Evolutionary conservation across 495 filamentous ascomycete species (phyloP).

Genomic region (Bacidia rubella): DNA sequence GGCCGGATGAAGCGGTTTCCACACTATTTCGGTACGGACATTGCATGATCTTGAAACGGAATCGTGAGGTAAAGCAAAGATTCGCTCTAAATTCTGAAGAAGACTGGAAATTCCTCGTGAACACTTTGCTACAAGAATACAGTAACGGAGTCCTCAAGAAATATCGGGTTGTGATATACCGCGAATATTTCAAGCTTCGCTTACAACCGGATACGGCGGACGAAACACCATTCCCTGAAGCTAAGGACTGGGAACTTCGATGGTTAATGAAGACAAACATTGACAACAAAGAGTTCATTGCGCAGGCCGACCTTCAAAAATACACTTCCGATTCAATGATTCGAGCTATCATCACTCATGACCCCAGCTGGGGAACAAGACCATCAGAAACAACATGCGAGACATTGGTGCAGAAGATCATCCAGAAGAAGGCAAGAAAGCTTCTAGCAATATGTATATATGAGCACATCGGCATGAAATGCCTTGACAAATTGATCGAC

Average conservation of each 20-base stretch:
- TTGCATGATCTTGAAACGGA: background rate
- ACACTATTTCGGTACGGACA: background rate
- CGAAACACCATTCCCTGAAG: background rate
- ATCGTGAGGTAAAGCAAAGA: background rate
- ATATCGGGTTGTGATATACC: too few species aligned
- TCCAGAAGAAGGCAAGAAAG: background rate
- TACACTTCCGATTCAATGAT: background rate
- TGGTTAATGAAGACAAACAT: background rate
- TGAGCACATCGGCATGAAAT: background rate
- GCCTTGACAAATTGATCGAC: constrained; percentile 4
- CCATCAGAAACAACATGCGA: background rate
- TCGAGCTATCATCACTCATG: constrained; percentile 4
- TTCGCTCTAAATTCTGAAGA: background rate
- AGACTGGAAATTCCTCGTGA: background rate
- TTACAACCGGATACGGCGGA: too few species aligned
- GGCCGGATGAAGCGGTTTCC: background rate
- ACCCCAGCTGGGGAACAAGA: background rate
- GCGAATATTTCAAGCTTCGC: too few species aligned
- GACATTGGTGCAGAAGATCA: background rate
- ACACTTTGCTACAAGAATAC: too few species aligned
- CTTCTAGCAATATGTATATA: constrained; percentile 5
- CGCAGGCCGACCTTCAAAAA: background rate
- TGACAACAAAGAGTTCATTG: constrained; percentile 1
- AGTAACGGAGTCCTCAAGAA: too few species aligned
- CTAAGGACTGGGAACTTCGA: constrained; percentile 1